Percentiles rank a stretch among this genome's conserved stretches.
Conservation (phyloP, 305 asterid genomes). For the Solanum hybrid region DNA sequence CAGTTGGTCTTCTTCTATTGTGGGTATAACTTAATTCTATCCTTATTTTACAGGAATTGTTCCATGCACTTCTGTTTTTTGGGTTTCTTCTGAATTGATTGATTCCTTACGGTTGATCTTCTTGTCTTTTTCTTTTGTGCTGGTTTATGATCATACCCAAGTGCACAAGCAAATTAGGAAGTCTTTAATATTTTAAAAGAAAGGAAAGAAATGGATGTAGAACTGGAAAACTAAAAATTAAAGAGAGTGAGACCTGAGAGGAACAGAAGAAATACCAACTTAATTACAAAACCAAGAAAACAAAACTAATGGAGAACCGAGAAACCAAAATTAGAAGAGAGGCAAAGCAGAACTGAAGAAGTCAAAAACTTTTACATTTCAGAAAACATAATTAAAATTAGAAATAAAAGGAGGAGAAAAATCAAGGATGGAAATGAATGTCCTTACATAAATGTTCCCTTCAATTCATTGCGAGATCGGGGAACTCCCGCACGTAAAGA, state of each 20-base stretch:
- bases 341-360: background rate
- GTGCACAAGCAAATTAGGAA: background rate
- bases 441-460: background rate
- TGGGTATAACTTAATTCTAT: background rate
- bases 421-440: background rate
- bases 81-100: background rate
- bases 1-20: background rate
- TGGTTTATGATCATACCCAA: background rate
- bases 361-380: background rate
- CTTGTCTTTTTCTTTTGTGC: background rate
- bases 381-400: background rate
- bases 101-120: background rate
- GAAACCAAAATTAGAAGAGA: background rate
- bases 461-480: background rate
- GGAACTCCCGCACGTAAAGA: background rate
- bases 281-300: background rate
- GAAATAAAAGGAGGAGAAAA: background rate
- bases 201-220: background rate
- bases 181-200: background rate
- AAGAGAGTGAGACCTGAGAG: background rate
- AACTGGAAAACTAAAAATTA: background rate
- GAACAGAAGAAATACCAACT: background rate
- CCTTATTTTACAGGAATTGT: background rate
- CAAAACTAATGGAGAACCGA: background rate
- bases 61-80: background rate